Evolutionary conservation across 352 stramenopile species (phyloP).

Genomic region (Globisporangium cystogenes): DNA sequence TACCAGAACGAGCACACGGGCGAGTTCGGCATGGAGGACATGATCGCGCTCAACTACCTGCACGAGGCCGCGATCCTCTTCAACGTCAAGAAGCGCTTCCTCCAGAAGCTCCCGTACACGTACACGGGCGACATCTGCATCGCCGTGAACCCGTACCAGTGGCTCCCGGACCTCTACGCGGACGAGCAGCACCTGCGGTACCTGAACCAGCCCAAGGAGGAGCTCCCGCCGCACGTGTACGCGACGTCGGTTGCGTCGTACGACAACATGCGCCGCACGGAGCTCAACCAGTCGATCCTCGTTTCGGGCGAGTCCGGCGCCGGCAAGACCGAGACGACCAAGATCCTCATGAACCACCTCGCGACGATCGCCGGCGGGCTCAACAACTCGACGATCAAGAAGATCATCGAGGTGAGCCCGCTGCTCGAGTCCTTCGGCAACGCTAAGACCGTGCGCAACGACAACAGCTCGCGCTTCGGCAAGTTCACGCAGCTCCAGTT

Average conservation of each 20-base stretch:
- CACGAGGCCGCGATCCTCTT: constrained; percentile 89
- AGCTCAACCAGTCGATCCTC: constrained; percentile 80
- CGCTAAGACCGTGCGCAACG: constrained; percentile 45
- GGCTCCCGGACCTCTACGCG: constrained; percentile 82
- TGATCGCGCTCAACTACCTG: constrained; percentile 87
- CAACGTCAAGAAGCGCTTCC: constrained; percentile 85
- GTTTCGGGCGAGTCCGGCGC: constrained; percentile 84
- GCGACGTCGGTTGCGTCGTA: constrained; percentile 74
- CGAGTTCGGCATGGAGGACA: constrained; percentile 70
- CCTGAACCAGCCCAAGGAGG: constrained; percentile 66
- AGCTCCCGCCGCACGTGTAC: constrained; percentile 77
- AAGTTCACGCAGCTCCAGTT: constrained; percentile 63
- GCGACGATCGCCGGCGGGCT: constrained; percentile 58
- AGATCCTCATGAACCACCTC: constrained; percentile 87
- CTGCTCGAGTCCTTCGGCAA: constrained; percentile 85
- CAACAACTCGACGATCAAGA: constrained; percentile 73
- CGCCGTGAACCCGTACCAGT: constrained; percentile 96
- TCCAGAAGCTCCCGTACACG: constrained; percentile 90
- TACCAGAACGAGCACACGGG: constrained; percentile 82
- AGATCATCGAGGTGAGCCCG: constrained; percentile 80
- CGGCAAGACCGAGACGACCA: constrained; percentile 87
- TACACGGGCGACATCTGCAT: constrained; percentile 97
- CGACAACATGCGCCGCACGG: constrained; percentile 64
- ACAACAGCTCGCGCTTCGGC: constrained; percentile 43
- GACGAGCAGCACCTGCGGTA: constrained; percentile 79